A percentile compares a stretch with the other conserved stretches of the same genome.
Evolutionary conservation across 768 basidiomycete species (phyloP).

Genomic region (Leccinum broughii): DNA sequence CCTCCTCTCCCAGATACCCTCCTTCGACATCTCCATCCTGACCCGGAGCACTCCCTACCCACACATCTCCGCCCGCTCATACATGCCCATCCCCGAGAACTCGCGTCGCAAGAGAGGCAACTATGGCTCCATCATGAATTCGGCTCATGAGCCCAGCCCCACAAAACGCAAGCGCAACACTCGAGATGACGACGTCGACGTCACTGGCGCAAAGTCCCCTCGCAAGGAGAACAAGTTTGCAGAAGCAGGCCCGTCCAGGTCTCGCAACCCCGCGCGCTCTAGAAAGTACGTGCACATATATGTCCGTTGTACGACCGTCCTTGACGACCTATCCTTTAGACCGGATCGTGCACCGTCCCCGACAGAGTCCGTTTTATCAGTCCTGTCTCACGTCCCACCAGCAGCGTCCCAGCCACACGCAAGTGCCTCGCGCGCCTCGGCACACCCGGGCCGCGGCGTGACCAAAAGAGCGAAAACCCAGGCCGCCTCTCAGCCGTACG

Average conservation of each 20-base stretch:
- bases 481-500: constrained; percentile 38
- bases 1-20: constrained; percentile 63
- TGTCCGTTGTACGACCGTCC: background rate
- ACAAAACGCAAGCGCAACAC: constrained; percentile 59
- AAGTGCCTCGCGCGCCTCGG: constrained; percentile 29
- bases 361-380: constrained; percentile 70
- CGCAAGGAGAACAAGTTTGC: constrained; percentile 54
- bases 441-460: constrained; percentile 33
- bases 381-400: constrained; percentile 60
- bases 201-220: constrained; percentile 52
- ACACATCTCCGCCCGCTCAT: constrained; percentile 69
- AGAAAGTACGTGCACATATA: constrained; percentile 53
- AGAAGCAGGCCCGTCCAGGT: constrained; percentile 44
- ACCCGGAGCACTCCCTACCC: constrained; percentile 71
- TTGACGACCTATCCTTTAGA: constrained; percentile 36
- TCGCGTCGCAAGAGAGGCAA: constrained; percentile 61
- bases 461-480: constrained; percentile 48
- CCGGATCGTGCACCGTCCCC: constrained; percentile 68
- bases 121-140: constrained; percentile 54
- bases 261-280: constrained; percentile 53
- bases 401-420: constrained; percentile 33
- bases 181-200: constrained; percentile 67
- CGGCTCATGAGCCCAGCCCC: constrained; percentile 57
- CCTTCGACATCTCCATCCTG: constrained; percentile 57
- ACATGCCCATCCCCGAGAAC: constrained; percentile 68